Percentiles rank a stretch among this genome's conserved stretches.
These are phyloP conservation scores for Eragrostis curvula DNA, from an alignment of 176 grass and related monocot species.

Conservation along the genomic window DNA sequence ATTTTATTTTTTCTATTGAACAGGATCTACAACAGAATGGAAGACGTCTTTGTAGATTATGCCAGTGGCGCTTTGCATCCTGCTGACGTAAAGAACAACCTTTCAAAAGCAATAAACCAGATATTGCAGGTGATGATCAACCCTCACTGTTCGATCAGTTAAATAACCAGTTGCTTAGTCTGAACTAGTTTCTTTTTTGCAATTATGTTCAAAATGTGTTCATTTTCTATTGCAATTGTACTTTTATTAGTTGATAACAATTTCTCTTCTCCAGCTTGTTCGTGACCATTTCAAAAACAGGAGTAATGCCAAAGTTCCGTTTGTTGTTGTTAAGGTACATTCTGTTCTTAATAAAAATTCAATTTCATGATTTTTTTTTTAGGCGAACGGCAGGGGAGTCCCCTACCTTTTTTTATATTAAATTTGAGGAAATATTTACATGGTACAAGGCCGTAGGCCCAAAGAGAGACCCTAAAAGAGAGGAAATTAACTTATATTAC, in stretches of 20 bases:
- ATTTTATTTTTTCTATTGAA: background rate
- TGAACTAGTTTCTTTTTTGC: background rate
- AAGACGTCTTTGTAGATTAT: conserved; percentile 58
- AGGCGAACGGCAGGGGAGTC: too few species aligned
- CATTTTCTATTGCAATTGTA: background rate
- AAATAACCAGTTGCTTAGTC: too few species aligned
- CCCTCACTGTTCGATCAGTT: background rate
- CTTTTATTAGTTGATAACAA: too few species aligned
- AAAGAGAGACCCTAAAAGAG: too few species aligned
- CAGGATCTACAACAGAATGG: conserved; percentile 47
- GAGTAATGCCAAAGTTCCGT: conserved; percentile 40
- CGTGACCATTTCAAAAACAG: conserved; percentile 57
- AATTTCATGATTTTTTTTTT: too few species aligned
- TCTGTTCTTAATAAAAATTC: background rate
- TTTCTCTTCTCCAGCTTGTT: conserved; percentile 47
- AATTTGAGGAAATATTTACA: too few species aligned
- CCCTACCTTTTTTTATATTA: too few species aligned
- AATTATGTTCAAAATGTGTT: background rate
- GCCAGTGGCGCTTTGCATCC: conserved; percentile 59
- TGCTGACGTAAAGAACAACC: conserved; percentile 53
- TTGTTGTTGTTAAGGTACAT: conserved; percentile 45
- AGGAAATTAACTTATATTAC: too few species aligned
- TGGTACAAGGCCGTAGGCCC: too few species aligned
- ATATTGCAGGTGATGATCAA: conserved; percentile 54
- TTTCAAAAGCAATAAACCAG: conserved; percentile 59